Evolutionary conservation across 2,329 filamentous ascomycete genomes (phyloP).

Genomic region (Rhinocladiella mackenziei): DNA sequence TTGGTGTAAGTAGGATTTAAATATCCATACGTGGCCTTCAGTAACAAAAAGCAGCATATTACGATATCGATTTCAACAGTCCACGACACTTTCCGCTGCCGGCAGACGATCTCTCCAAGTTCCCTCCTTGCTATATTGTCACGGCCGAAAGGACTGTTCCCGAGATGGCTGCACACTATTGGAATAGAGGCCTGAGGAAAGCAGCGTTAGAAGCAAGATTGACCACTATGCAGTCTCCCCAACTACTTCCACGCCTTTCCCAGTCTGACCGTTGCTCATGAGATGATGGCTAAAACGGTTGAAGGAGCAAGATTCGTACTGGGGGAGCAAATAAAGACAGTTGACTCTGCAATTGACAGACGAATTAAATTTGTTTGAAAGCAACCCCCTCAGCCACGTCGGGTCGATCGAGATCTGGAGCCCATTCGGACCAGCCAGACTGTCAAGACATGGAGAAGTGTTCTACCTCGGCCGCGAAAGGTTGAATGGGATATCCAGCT

Average conservation of each 20-base stretch:
- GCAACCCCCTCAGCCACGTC: not conserved
- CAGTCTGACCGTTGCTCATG: slow-evolving; percentile 16
- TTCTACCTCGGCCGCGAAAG: no score
- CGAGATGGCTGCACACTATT: slow-evolving; percentile 53
- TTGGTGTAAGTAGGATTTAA: slow-evolving; percentile 21
- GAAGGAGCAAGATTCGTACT: slow-evolving; percentile 23
- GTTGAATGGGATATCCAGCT: no score
- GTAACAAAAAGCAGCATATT: slow-evolving; percentile 15
- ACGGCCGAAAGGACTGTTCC: slow-evolving; percentile 34
- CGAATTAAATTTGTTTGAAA: not conserved
- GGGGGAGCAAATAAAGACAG: not conserved
- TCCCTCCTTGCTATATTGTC: slow-evolving; percentile 24
- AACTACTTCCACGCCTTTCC: slow-evolving; percentile 36
- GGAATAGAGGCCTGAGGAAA: slow-evolving; percentile 45
- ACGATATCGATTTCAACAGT: slow-evolving; percentile 20
- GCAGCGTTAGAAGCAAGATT: slow-evolving; percentile 44
- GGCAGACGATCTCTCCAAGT: slow-evolving; percentile 23
- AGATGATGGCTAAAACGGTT: slow-evolving; percentile 23
- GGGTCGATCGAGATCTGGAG: no score
- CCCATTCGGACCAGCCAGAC: no score
- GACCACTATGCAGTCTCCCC: slow-evolving; percentile 43
- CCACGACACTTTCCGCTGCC: slow-evolving; percentile 20
- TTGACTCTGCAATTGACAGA: no score
- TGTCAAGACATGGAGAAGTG: no score
- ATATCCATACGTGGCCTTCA: not conserved